Base-by-base conservation (phyloP, 1,284 basidiomycete genomes). In the Butyriboletus appendiculatus region DNA sequence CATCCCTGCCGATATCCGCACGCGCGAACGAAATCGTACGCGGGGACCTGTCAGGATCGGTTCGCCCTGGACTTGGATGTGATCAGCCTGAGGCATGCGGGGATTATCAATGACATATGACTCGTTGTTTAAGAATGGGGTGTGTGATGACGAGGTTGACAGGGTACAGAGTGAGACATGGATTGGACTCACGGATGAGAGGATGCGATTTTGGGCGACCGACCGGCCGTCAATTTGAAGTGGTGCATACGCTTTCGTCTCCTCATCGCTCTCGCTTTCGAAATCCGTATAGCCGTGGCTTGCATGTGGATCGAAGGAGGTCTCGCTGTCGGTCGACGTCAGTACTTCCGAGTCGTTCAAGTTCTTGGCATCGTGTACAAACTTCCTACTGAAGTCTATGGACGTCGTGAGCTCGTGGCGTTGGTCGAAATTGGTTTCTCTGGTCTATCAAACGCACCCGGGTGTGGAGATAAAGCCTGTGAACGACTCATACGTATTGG, bases 11-110 rank as follows among this genome's bases (percentile, higher is more conserved):
- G 79, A 76, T 62, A 83, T 83, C 54, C 82, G 77, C 44, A 83
- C 81, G 10, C 81, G 76, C 41, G 81, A 81, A 52, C 78, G 75
- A 60, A 83, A 83, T 51, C 75, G 80, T 1, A 83, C 81, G 37
- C 75, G 75, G 11, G 71, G 70, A 32, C 16, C 43, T n/a, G 53
- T 20, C 16, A 37, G 34, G 30, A 39, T 30, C 37, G 48, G 28
- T 32, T 65, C 61, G 15, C 47, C 52, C 62, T 63, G 39, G 6
- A 40, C 44, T 48, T 32, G 47, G 41, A 42, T n/a, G 49, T 39
- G 55, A 52, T 68, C 61, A 62, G 58, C 9, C 16, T n/a, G 22
- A 26, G 11, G 5, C 7, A 40, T 35, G 39, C 20, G 20, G 8
- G 16, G 11, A 51, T 33, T 18, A 4, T 12, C 32, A 12, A 33